Base-by-base conservation (phyloP, 2,329 filamentous ascomycete species). In the Fusarium sp. region DNA sequence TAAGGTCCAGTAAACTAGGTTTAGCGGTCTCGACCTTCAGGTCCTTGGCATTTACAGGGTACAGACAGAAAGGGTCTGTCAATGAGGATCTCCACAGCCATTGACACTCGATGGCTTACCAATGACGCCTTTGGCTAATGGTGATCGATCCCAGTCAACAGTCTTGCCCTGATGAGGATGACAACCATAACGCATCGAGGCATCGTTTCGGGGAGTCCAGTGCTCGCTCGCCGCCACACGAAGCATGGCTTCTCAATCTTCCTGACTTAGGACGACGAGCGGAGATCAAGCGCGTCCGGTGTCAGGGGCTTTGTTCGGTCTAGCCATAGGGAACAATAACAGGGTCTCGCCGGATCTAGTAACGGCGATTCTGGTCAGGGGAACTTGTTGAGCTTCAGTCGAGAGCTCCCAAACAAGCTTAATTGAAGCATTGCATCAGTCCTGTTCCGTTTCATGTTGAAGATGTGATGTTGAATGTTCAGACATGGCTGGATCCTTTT, bases 281-380 rank as follows among this genome's bases (percentile, higher is more conserved):
- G 16, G 6, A 11, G 13, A 16, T 34, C 27, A 42, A 20, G 36
- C 54, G 31, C 33, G 31, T 56, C 38, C 38, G 40, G 60, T 29
- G 33, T 14, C 20, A 34, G n/a, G 25, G 25, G 18, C 6, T 34
- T 58, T 65, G 46, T 33, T 68, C 33, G 64, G 57, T 53, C 55
- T 61, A 14, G 25, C 64, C 56, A 54, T 16, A 23, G 44, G 14
- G 23, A 25, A 7, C 14, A 58, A 53, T 38, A 20, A 49, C 38
- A 13, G 38, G n/a, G 20, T 42, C 40, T 59, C 16, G 11, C 68
- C 68, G 68, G 68, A 68, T 65, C 44, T 20, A 54, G 68, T 7
- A 57, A 58, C 50, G 56, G 57, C 25, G 49, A 42, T 25, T 56
- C 23, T 13, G 13, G 54, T 27, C 38, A 56, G 36, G 46, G 20